Percentiles rank a stretch among this genome's conserved stretches.
Conservation (phyloP, 306 rosid species). For the Prosopis cineraria region DNA sequence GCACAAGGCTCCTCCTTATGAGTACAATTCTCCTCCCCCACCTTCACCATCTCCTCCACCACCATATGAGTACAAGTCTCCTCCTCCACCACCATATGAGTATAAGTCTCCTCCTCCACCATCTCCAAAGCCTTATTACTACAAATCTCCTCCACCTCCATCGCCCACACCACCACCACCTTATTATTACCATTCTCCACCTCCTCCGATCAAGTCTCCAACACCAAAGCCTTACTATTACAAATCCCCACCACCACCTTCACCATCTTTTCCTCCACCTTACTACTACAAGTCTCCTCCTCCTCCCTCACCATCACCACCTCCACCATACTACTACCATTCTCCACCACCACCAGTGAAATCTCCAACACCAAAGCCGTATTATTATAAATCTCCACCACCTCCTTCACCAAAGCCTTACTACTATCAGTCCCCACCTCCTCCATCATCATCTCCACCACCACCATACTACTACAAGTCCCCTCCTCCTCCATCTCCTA, state of each 20-base stretch:
- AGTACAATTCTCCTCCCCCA: constrained; percentile 48
- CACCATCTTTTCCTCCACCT: not conserved
- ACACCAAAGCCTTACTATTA: constrained; percentile 3
- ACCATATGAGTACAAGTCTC: constrained; percentile 35
- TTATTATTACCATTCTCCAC: constrained; percentile 31
- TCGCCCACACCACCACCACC: constrained; percentile 25
- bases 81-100: constrained; percentile 33
- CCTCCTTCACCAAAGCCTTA: constrained; percentile 33
- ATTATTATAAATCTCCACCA: constrained; percentile 54
- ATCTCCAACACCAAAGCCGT: constrained; percentile 10
- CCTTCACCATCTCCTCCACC: constrained; percentile 39
- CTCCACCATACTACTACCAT: constrained; percentile 3
- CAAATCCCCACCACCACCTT: constrained; percentile 24
- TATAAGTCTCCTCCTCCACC: constrained; percentile 35
- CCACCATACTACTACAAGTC: constrained; percentile 34
- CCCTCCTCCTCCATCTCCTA: constrained; percentile 19
- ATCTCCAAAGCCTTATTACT: constrained; percentile 12
- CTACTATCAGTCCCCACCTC: constrained; percentile 42
- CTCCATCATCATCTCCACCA: not conserved
- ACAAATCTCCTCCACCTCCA: constrained; percentile 48
- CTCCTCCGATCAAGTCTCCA: constrained; percentile 18
- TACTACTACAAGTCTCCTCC: constrained; percentile 53
- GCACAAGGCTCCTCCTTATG: constrained; percentile 38
- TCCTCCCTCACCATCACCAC: constrained; percentile 13
- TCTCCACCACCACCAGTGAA: constrained; percentile 37